phyloP scores from a whole-genome alignment of 495 filamentous ascomycete species.

The Immersiella caudata region DNA sequence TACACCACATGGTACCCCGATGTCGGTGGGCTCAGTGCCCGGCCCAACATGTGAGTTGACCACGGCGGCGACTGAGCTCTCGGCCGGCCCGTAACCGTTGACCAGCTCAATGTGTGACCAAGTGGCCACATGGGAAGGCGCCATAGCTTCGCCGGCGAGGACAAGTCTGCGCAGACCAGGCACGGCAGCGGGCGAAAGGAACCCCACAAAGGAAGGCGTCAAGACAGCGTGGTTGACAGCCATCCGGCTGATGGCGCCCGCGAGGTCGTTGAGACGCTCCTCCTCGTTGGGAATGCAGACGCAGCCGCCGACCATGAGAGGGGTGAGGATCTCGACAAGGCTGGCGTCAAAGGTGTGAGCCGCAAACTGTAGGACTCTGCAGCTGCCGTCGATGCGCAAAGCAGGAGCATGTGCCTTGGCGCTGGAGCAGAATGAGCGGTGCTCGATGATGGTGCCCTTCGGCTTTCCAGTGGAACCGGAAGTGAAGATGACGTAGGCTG shows the following conservation, averaged over 20 bases:
- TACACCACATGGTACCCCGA: constrained; percentile 25
- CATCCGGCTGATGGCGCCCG: constrained; percentile 41
- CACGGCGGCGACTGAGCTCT: constrained; percentile 31
- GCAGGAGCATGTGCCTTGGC: constrained; percentile 42
- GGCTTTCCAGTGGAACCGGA: constrained; percentile 64
- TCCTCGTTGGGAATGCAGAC: constrained; percentile 41
- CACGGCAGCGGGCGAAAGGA: constrained; percentile 45
- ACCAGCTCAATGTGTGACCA: constrained; percentile 36
- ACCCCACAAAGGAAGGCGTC: constrained; percentile 49
- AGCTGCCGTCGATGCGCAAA: constrained; percentile 40
- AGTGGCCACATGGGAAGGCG: constrained; percentile 15
- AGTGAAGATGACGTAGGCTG: constrained; percentile 60
- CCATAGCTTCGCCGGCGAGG: constrained; percentile 46
- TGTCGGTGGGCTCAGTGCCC: constrained; percentile 26
- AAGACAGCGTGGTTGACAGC: constrained; percentile 55
- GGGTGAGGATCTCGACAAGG: constrained; percentile 58
- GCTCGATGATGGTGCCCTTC: constrained; percentile 46
- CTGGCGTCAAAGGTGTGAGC: constrained; percentile 63
- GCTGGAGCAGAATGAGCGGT: constrained; percentile 42
- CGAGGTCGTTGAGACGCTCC: constrained; percentile 33
- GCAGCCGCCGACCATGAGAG: constrained; percentile 48
- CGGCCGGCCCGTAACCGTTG: constrained; percentile 40
- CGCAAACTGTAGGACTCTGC: constrained; percentile 59
- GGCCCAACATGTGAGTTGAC: constrained; percentile 26
- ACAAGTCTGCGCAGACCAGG: constrained; percentile 45